Base-by-base conservation (phyloP, 768 basidiomycete species). In the Termitomyces sp. region DNA sequence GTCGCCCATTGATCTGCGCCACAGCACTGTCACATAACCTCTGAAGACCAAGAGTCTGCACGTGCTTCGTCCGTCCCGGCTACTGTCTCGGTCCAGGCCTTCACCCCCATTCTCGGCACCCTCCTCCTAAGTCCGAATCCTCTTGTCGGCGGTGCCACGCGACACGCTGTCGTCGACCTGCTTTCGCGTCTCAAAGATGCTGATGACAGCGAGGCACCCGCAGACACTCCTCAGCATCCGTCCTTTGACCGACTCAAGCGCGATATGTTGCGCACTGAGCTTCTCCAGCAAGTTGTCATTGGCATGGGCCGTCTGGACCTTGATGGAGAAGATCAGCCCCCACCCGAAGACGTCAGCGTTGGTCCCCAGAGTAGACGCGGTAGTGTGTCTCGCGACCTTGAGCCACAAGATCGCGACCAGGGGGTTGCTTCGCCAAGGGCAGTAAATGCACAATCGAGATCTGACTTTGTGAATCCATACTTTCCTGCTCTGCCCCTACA, bases 71-170 rank as follows among this genome's bases (percentile, higher is more conserved):
- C 74, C 13, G 65, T 71, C 4, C 70, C 73, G 8, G 71, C 82
- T 72, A 65, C 75, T 49, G 85, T 98, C 48, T 83, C 87, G 41
- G 90, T 92, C 3, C 88, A 91, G 66, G 84, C 89, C 5, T 98
- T 98, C 72, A 97, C 94, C 2, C 92, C 93, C 13, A 88, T 97
- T 51, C 81, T 98, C 33, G 95, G 92, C 46, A 90, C 91, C 0
- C 77, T 98, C 32, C 81, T 98, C 14, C 84, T 98, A 48, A 93
- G 88, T 68, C 81, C 87, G 30, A 93, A 91, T 65, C 78, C 82
- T 50, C 74, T 81, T 51, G 86, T 97, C 36, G 86, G 88, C 50
- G 86, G 85, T 32, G 80, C 85, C 3, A 85, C 93, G 20, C 83
- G 93, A 61, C 78, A 80, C 52, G 86, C 89, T 2, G 81, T 97